Evolutionary conservation across 176 grass and related monocot genomes (phyloP), one percentile per base, ranked within the genome.

Genomic region (Musa troglodytarum): DNA sequence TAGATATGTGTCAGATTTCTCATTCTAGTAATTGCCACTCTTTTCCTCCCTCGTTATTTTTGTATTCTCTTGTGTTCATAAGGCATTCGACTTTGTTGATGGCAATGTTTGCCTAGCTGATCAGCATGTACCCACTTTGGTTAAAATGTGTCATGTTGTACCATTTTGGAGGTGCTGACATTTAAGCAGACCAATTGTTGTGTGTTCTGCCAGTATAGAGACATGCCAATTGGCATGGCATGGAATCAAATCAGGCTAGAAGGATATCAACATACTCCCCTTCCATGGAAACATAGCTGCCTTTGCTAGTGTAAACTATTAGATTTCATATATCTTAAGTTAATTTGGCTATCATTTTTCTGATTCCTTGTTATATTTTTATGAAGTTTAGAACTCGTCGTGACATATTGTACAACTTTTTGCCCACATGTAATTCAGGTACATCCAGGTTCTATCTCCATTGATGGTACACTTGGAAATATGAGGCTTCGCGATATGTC

Each of bases 401-500:
- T 17, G 17, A 56, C 8, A 16, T 15, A 4, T 34, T 34, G 26
- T 71, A 25, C 9, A 64, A 73, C 13, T 23, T 69, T 28, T 8
- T 63, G 4, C 53, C 8, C 58, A 29, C 75, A 56, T 63, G 64
- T 50, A 25, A 16, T 73, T 17, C 78, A 98, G 94, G 84, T 98
- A 78, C 86, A 98, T 78, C 94, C 94, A 63, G 77, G 94, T 83
- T 98, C 88, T 76, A 82, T 98, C 74, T 87, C 94, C 56, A 91
- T 98, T 74, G 87, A 93, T 78, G 94, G 90, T 69, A 89, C 78
- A 68, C 75, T 98, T 20, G 94, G 94, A 53, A 98, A 98, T 89
- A 89, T 90, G 78, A 93, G 83, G 83, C 83, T 98, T 85, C 92
- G 94, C 78, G 94, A 98, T 74, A 89, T 89, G 90, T 93, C 90